Conservation (phyloP, 495 filamentous ascomycete genomes). For the Podospora appendiculata region DNA sequence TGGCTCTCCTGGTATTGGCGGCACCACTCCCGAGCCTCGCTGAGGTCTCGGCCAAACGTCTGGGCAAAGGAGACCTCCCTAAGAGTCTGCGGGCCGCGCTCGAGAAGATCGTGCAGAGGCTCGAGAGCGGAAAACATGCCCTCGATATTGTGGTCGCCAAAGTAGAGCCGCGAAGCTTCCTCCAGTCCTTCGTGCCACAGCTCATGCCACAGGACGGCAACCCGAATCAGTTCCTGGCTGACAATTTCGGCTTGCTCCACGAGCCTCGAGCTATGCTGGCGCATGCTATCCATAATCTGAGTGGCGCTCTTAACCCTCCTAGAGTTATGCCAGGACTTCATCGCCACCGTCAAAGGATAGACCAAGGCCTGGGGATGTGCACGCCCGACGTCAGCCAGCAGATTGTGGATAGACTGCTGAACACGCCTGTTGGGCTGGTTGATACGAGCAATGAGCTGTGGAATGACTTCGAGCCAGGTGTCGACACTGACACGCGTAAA, state of each 20-base stretch:
- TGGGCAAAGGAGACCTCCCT: slow-evolving; percentile 97
- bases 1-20: slow-evolving; percentile 77
- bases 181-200: slow-evolving; percentile 99
- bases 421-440: slow-evolving; percentile 87
- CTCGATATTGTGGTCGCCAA: slow-evolving; percentile 91
- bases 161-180: slow-evolving; percentile 86
- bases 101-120: slow-evolving; percentile 85
- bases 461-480: slow-evolving; percentile 97
- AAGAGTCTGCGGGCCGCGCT: slow-evolving; percentile 81
- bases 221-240: slow-evolving; percentile 88
- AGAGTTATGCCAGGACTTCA: slow-evolving; percentile 75
- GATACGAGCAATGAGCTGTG: slow-evolving; percentile 93
- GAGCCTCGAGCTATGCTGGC: slow-evolving; percentile 84
- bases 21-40: slow-evolving; percentile 93
- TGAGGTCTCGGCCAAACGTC: slow-evolving; percentile 88
- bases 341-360: slow-evolving; percentile 97
- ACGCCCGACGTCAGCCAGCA: slow-evolving; percentile 85
- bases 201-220: slow-evolving; percentile 97
- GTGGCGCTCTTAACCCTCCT: slow-evolving; percentile 76
- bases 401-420: slow-evolving; percentile 79
- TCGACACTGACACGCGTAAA: slow-evolving; percentile 88
- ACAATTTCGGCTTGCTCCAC: slow-evolving; percentile 94
- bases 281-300: slow-evolving; percentile 96
- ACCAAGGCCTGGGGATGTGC: slow-evolving; percentile 95
- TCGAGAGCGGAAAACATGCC: slow-evolving; percentile 91